A percentile compares a stretch with the other conserved stretches of the same genome.
These are phyloP conservation scores for Chionographis japonica DNA, from an alignment of 106 monocot genomes.

Conservation along the genomic window DNA sequence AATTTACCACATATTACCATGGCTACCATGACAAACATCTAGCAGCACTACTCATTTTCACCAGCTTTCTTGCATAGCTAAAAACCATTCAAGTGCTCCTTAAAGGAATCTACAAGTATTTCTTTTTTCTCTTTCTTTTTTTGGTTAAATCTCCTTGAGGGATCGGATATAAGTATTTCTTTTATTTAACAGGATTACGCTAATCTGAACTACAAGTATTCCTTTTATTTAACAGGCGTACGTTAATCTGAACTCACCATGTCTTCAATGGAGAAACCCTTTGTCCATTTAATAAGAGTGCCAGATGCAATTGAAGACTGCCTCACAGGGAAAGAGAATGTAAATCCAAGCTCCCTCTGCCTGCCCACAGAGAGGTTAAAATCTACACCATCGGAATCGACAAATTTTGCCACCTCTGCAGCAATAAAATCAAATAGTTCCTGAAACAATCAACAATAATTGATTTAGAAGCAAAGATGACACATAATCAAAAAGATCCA, in stretches of 20 bases:
- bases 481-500: neutral
- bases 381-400: conserved; percentile 49
- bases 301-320: conserved; percentile 77
- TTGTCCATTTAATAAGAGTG: conserved; percentile 82
- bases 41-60: no score
- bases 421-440: conserved; percentile 91
- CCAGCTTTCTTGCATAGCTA: no score
- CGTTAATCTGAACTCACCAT: conserved; percentile 26
- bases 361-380: conserved; percentile 37
- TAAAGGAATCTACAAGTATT: no score
- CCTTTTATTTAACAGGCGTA: no score
- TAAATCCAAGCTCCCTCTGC: conserved; percentile 80
- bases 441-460: conserved; percentile 24
- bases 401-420: conserved; percentile 66
- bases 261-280: conserved; percentile 79
- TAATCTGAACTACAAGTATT: no score
- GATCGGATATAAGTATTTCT: no score
- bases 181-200: no score
- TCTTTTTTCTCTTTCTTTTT: no score
- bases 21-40: no score
- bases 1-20: no score
- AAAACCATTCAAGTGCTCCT: no score
- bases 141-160: no score
- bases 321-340: conserved; percentile 88
- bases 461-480: neutral